Base-by-base conservation (phyloP, 2,329 filamentous ascomycete species). In the Cadophora gregata region DNA sequence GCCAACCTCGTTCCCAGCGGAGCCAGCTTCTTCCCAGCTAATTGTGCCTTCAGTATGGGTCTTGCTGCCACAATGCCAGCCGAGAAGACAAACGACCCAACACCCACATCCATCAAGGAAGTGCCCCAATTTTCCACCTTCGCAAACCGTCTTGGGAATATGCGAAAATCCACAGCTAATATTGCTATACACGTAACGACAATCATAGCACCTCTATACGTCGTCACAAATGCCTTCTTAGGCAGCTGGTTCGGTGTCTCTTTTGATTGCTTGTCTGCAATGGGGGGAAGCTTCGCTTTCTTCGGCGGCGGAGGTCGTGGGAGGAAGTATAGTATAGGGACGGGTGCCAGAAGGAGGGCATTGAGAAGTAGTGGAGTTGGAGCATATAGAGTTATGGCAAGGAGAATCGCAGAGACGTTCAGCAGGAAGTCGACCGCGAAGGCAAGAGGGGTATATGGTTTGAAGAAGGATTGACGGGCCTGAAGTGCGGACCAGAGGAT, bases 81-180 rank as follows among this genome's bases (percentile, higher is more conserved):
- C 2, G 93, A 93, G 80, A 97, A 99, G 74, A 99, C 96, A 80
- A 99, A 99, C 14, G 94, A 97, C 31, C 96, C 96, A 58, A 99
- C 96, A 59, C 96, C 96, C 75, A 98, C 84, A 77, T 99, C 96
- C 96, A 99, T 99, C 69, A 99, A 82, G n/a, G 95, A 98, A 1
- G 95, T 97, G 63, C 96, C 96, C 93, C 96, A 99, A n/a, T 93
- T 97, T 80, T 99, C 96, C 2, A 97, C 96, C 81, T 99, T 99
- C 65, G 93, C 96, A 77, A 98, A 98, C 36, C 96, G 90, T 31
- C 96, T 88, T 2, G 96, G 96, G 75, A 99, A 99, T 67, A 97
- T 84, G 21, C 85, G 88, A 77, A 99, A 99, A 79, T 99, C 96
- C 61, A 99, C 96, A 19, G 96, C 96, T n/a, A 99, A 85, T 72